Base-by-base conservation (phyloP, 768 basidiomycete genomes). In the Phallus indusiatus region DNA sequence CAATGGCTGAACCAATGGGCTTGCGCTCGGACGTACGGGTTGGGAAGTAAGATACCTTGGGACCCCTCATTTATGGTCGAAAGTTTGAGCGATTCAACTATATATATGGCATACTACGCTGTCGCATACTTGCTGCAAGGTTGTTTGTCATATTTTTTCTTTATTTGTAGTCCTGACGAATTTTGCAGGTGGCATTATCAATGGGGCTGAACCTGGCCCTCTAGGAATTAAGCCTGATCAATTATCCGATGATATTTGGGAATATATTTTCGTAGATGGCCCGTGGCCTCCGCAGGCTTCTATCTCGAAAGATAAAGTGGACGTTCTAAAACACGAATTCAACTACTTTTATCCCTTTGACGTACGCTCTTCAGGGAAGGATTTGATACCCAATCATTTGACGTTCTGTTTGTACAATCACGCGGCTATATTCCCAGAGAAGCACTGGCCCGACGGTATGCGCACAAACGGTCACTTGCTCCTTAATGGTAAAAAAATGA, bases 401-500 rank as follows among this genome's bases (percentile, higher is more conserved):
- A 93, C 95, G 0, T 97, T 99, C 76, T 84, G 84, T 54, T 73
- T 96, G 63, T 99, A 99, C 77, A 88, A 86, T 68, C 96, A 99
- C 71, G 85, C 88, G n/a, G 94, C 96, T 5, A 72, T 98, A 47
- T 97, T 98, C 81, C 74, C 80, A 22, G 86, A 91, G 59, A 79
- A 85, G 65, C 82, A 90, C 68, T 93, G 90, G 90, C 95, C 96
- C 0, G 67, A 82, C 66, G 85, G 90, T 68, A 91, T 99, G 78
- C 88, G 96, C 22, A 86, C 90, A 50, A 99, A 99, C 68, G 96
- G 96, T 0, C 95, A 98, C 69, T 72, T 99, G 76, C 86, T 93
- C 86, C 71, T 99, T 71, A 98, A 99, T 71, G 94, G 95, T 18
- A 88, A 94, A 78, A 99, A 98, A 78, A 99, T 99, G 96, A 86